Evolutionary conservation across 2,329 filamentous ascomycete species (phyloP), one percentile per base, ranked within the genome.

Genomic region (Colletotrichum sp.): DNA sequence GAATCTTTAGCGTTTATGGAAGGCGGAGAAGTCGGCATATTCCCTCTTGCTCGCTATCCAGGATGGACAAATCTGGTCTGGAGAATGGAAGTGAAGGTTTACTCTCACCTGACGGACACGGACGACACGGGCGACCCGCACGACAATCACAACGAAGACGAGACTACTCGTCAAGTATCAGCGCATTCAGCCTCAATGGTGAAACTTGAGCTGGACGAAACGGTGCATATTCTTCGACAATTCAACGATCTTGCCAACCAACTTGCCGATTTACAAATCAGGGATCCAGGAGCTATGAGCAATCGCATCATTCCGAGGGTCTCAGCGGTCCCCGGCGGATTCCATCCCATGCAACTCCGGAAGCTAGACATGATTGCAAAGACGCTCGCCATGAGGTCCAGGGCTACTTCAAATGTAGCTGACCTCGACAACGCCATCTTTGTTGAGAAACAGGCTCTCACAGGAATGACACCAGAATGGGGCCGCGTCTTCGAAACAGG

Each of bases 231-330:
- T 5, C n/a, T 52, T 52, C n/a, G n/a, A 52, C 18, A 21, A 52
- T 0, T 21, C 1, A 52, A 52, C 0, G n/a, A 13, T 52, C n/a
- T 52, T 21, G 44, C n/a, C n/a, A 52, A 24, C 44, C 44, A 52
- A 24, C n/a, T 52, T 52, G n/a, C n/a, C 44, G n/a, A 24, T 0
- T 52, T 52, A 0, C 18, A 21, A 49, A 0, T 52, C 2, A 13
- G n/a, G 10, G 12, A 21, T 0, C 3, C n/a, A 0, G 44, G 7
- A 5, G 0, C 1, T 3, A 21, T 52, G 0, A 52, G 6, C n/a
- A 0, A 24, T 13, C 0, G n/a, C 44, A 1, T 52, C n/a, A 7
- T 21, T 52, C 0, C 12, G 10, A 52, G 0, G 44, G 10, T 13
- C 44, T 49, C 18, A 49, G 39, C 9, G 5, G 4, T 49, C 2